Base-by-base conservation (phyloP, 306 rosid species). In the Dalbergia cultrata region DNA sequence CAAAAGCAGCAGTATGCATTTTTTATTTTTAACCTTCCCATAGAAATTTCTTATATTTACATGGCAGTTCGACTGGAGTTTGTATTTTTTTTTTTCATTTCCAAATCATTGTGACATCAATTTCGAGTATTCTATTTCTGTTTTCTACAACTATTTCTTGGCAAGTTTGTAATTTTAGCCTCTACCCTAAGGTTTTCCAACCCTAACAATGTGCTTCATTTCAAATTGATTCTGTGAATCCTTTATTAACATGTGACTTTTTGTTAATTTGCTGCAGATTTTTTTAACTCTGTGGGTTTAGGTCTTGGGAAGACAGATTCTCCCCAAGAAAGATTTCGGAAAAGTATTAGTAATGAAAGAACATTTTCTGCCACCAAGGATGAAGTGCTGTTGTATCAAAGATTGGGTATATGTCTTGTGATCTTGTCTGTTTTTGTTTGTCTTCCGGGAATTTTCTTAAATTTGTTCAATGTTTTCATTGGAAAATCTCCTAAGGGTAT, bases 321-420 rank as follows among this genome's bases (percentile, higher is more conserved):
- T 37, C 96, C 97, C 45, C 86, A 90, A 89, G 87, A 59, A 67
- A 90, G 89, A 85, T 86, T 76, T 73, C 87, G 96, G 78, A 93
- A 90, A 84, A 95, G 99, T 77, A 95, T 95, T 53, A 95, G 98
- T 77, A 95, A 90, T 21, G 98, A 95, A 85, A 89, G 99, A 83
- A 90, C 97, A 33, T 95, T 95, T 93, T 85, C 97, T 45, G 89
- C 98, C 82, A 93, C 95, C 3, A 86, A 81, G 50, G 90, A 93
- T 13, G 92, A 93, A 82, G 78, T 77, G 39, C 83, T 84, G 47
- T 75, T 95, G 72, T 76, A 72, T 67, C 85, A 52, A 74, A 91
- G 76, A 83, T 82, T 93, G 77, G 94, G 98, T 91, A 84, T 74
- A 74, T 71, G 39, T 88, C 70, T 56, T 26, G 31, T 26, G 31